Evolutionary conservation across 345 rosid genomes (phyloP).

Genomic region (Citrus sp.): DNA sequence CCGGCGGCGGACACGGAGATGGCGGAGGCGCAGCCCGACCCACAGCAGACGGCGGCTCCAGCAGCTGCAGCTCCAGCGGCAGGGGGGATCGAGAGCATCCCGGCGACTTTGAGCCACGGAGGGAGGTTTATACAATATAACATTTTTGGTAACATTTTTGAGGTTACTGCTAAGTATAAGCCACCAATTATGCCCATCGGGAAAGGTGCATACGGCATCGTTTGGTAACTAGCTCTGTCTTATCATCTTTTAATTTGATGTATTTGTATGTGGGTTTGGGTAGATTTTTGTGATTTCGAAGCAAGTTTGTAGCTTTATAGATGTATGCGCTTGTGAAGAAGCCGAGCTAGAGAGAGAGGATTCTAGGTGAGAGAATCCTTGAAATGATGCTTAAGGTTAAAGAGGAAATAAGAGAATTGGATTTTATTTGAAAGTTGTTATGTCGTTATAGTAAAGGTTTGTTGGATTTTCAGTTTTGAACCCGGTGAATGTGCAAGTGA

Average conservation of each 20-base stretch:
- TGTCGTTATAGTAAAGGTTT: background rate
- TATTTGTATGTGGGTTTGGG: background rate
- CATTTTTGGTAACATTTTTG: constrained; percentile 93
- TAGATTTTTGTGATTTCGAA: background rate
- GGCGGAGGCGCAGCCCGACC: constrained; percentile 52
- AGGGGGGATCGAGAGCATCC: constrained; percentile 67
- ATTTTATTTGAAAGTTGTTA: background rate
- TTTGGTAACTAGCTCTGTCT: constrained; percentile 50
- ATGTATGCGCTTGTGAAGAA: background rate
- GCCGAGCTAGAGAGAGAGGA: background rate
- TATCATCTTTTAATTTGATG: background rate
- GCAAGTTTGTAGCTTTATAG: background rate
- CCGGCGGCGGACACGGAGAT: constrained; percentile 72
- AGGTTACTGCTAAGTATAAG: constrained; percentile 94
- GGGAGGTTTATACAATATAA: constrained; percentile 96
- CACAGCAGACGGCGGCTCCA: constrained; percentile 21
- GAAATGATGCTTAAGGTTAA: no score
- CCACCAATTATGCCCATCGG: constrained; percentile 99
- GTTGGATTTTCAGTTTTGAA: background rate
- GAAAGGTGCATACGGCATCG: constrained; percentile 99
- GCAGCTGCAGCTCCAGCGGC: constrained; percentile 22
- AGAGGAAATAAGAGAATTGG: background rate
- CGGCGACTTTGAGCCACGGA: constrained; percentile 85
- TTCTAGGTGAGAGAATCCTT: background rate
- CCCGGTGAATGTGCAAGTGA: background rate